Evolutionary conservation across 176 grass and related monocot genomes (phyloP).

Genomic region (Triticum urartu): DNA sequence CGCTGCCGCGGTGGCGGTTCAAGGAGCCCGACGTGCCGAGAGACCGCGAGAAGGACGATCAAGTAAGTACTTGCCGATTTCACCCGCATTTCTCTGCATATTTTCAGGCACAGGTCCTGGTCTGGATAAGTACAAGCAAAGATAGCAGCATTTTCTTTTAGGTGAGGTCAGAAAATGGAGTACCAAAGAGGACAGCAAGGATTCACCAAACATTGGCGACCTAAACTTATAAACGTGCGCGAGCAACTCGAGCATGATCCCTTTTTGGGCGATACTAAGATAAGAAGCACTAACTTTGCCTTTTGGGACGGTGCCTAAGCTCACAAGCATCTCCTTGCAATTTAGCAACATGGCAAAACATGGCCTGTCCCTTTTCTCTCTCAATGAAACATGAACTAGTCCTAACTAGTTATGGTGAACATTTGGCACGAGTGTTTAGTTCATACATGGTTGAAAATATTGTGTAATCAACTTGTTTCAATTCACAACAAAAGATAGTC

Average conservation of each 20-base stretch:
- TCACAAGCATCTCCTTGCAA: neutral
- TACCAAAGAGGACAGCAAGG: neutral
- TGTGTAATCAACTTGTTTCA: neutral
- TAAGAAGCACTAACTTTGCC: conserved; percentile 28
- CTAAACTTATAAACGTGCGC: conserved; percentile 33
- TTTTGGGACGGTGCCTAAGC: conserved; percentile 17
- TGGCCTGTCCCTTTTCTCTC: neutral
- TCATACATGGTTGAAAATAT: neutral
- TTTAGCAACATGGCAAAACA: neutral
- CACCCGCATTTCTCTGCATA: neutral
- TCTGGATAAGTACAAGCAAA: conserved; percentile 1
- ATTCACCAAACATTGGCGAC: conserved; percentile 26
- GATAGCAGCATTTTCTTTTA: neutral
- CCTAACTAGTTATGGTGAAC: neutral
- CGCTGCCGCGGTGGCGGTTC: conserved; percentile 73
- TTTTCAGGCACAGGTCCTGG: neutral
- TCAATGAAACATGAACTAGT: neutral
- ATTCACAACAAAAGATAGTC: neutral
- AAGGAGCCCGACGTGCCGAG: conserved; percentile 47
- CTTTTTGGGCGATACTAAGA: conserved; percentile 30
- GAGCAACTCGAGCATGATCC: neutral
- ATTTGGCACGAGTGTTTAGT: neutral
- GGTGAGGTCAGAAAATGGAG: neutral
- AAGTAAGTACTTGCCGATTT: conserved; percentile 36
- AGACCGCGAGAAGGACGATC: conserved; percentile 38